Evolutionary conservation across 352 stramenopile species (phyloP).

Genomic region (Phytophthora megakarya): DNA sequence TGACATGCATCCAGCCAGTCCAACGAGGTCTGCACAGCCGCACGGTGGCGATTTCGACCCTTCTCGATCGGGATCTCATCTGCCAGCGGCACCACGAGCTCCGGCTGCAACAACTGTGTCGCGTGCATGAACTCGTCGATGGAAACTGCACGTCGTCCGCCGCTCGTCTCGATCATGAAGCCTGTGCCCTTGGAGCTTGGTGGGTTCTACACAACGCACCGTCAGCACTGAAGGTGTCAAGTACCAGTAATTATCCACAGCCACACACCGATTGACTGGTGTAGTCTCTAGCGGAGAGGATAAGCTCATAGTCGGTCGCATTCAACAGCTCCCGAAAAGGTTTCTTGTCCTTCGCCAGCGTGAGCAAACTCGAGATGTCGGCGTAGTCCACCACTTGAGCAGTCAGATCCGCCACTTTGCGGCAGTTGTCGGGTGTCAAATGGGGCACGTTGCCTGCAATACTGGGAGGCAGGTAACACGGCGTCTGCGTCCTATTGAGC

Average conservation of each 20-base stretch:
- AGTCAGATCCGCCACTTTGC: slow-evolving; percentile 60
- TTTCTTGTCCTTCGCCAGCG: slow-evolving; percentile 45
- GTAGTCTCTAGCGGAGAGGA: slow-evolving; percentile 80
- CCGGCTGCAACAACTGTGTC: slow-evolving; percentile 48
- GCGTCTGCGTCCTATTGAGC: slow-evolving; percentile 52
- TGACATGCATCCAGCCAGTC: slow-evolving; percentile 78
- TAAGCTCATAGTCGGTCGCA: slow-evolving; percentile 45
- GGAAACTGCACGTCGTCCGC: slow-evolving; percentile 51
- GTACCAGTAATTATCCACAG: neutral
- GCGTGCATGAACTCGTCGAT: slow-evolving; percentile 66
- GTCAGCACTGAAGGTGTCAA: neutral
- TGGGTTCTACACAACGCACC: slow-evolving; percentile 40
- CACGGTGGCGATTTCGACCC: slow-evolving; percentile 68
- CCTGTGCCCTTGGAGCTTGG: slow-evolving; percentile 52
- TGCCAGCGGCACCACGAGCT: slow-evolving; percentile 67
- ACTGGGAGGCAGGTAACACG: slow-evolving; percentile 74
- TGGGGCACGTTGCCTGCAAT: slow-evolving; percentile 72
- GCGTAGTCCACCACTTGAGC: slow-evolving; percentile 71
- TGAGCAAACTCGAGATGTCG: slow-evolving; percentile 49
- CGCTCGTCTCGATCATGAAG: slow-evolving; percentile 65
- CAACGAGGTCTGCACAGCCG: slow-evolving; percentile 64
- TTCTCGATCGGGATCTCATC: slow-evolving; percentile 67
- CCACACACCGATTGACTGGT: slow-evolving; percentile 48
- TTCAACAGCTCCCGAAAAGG: slow-evolving; percentile 61
- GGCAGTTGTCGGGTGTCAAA: slow-evolving; percentile 78